These are phyloP conservation scores for Extremus antarcticus DNA, from an alignment of 495 filamentous ascomycete species.

Conservation along the genomic window DNA sequence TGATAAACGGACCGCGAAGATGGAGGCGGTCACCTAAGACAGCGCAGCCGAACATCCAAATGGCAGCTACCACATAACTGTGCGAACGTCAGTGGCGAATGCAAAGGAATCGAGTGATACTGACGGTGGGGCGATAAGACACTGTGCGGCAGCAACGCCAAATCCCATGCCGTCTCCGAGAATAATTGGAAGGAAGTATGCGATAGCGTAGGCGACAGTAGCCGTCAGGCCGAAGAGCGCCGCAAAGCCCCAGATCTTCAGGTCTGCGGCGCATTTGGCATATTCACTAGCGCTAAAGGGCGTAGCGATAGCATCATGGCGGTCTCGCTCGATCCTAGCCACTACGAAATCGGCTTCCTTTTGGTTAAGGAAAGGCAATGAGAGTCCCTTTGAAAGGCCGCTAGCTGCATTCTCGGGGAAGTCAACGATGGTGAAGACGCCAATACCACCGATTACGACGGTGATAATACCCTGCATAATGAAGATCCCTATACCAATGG, in stretches of 20 bases:
- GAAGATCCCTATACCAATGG: too few relatives aligned
- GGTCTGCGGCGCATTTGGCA: constrained; percentile 38
- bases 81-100: not conserved
- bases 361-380: constrained; percentile 10
- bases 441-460: constrained; percentile 4
- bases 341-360: constrained; percentile 43
- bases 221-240: constrained; percentile 49
- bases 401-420: constrained; percentile 15
- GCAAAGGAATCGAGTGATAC: not conserved
- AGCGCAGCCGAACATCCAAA: constrained; percentile 47
- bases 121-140: constrained; percentile 49
- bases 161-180: constrained; percentile 48
- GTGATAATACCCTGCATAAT: constrained; percentile 22
- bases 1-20: constrained; percentile 45
- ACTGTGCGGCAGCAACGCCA: constrained; percentile 45
- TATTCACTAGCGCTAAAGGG: constrained; percentile 42
- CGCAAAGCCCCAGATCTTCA: constrained; percentile 53
- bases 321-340: constrained; percentile 51
- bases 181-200: constrained; percentile 60
- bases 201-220: constrained; percentile 51
- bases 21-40: constrained; percentile 47
- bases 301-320: constrained; percentile 38
- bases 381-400: not conserved
- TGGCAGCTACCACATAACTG: constrained; percentile 43
- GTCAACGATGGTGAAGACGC: constrained; percentile 21